These are phyloP conservation scores for Cladosporium oxysporum DNA, from an alignment of 2,329 filamentous ascomycete species.

Conservation along the genomic window DNA sequence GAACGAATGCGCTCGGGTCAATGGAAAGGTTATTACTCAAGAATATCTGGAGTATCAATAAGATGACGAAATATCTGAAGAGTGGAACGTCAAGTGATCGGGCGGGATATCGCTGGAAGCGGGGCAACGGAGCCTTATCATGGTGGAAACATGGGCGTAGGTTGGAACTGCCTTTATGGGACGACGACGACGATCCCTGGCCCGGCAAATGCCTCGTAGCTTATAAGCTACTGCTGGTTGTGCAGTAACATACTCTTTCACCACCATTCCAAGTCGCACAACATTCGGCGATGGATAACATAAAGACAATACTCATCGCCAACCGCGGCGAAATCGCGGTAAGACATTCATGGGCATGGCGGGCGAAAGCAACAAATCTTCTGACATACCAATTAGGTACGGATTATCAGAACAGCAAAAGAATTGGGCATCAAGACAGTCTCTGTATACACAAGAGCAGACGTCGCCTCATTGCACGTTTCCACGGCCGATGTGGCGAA, in stretches of 20 bases:
- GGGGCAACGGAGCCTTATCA: constrained; percentile 11
- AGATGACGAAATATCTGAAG: constrained; percentile 8
- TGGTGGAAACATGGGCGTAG: not conserved
- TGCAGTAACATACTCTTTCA: not conserved
- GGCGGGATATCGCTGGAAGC: constrained; percentile 8
- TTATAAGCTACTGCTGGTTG: not conserved
- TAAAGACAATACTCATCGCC: constrained; percentile 58
- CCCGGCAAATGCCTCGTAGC: not conserved
- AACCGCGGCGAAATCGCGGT: constrained; percentile 59
- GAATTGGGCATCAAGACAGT: constrained; percentile 54
- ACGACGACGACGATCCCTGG: not conserved
- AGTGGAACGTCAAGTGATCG: not conserved
- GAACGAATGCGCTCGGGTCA: not conserved
- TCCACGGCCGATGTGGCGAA: constrained; percentile 55
- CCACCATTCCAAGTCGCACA: not conserved
- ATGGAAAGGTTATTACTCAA: not conserved
- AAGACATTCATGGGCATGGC: not conserved
- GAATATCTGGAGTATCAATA: constrained; percentile 1
- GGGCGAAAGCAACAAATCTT: not conserved
- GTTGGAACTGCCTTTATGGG: constrained; percentile 7
- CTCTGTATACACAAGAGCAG: constrained; percentile 59
- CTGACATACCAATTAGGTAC: constrained; percentile 34
- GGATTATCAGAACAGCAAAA: constrained; percentile 55
- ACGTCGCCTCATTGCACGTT: constrained; percentile 58
- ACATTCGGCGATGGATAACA: constrained; percentile 39